A percentile compares a stretch with the other conserved stretches of the same genome.
These are phyloP conservation scores for Lanzia echinophila DNA, from an alignment of 2,329 filamentous ascomycete species.

Conservation along the genomic window DNA sequence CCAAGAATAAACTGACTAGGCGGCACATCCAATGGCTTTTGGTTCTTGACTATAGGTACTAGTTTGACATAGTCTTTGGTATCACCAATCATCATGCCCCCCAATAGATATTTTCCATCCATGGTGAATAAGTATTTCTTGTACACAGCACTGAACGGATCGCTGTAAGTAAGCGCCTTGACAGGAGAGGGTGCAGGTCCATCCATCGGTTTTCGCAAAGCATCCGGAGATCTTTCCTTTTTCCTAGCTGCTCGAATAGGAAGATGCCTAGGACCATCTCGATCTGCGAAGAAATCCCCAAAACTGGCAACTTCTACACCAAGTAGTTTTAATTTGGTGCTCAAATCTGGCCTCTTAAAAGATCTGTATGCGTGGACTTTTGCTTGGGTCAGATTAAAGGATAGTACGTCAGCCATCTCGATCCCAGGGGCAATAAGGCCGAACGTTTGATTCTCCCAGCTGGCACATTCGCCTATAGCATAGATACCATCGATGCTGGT, in stretches of 20 bases:
- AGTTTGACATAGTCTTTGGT: slow-evolving; percentile 86
- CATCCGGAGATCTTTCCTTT: slow-evolving; percentile 33
- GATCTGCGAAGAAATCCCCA: slow-evolving; percentile 87
- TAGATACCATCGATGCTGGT: slow-evolving; percentile 72
- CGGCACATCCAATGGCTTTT: slow-evolving; percentile 70
- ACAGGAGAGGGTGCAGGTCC: slow-evolving; percentile 54
- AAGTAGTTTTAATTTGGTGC: slow-evolving; percentile 84
- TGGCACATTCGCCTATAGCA: slow-evolving; percentile 86
- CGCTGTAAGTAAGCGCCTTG: slow-evolving; percentile 81
- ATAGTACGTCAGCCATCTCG: slow-evolving; percentile 87
- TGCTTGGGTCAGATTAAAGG: slow-evolving; percentile 85
- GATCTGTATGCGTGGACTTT: slow-evolving; percentile 60
- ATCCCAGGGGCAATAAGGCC: slow-evolving; percentile 84
- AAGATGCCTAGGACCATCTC: slow-evolving; percentile 72
- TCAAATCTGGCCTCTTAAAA: slow-evolving; percentile 80
- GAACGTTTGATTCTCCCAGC: slow-evolving; percentile 80
- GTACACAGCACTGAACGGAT: slow-evolving; percentile 82
- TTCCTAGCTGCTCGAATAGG: slow-evolving; percentile 49
- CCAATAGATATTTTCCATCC: slow-evolving; percentile 83
- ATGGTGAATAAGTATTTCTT: slow-evolving; percentile 90
- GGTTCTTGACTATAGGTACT: slow-evolving; percentile 78
- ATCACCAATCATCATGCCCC: slow-evolving; percentile 97
- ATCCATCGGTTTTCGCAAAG: slow-evolving; percentile 45
- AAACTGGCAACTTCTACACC: slow-evolving; percentile 91
- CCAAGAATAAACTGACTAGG: slow-evolving; percentile 81